Conservation (phyloP, 2,329 filamentous ascomycete species). For the Penicillium fuscoglaucum region DNA sequence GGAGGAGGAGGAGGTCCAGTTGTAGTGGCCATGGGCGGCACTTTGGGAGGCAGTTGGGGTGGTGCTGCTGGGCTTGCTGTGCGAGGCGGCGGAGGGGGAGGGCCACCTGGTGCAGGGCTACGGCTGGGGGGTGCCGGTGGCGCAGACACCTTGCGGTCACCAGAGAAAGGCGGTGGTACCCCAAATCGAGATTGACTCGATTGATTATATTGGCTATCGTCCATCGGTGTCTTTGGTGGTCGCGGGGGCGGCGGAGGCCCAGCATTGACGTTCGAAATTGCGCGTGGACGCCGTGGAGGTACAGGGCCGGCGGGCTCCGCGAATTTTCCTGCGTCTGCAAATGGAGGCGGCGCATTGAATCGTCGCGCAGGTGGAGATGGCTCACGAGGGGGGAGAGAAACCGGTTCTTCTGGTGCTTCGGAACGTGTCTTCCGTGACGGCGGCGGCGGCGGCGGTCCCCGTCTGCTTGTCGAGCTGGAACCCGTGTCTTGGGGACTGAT, state of each 20-base stretch:
- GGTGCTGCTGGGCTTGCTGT: conserved; percentile 44
- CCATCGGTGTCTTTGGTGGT: conserved; percentile 69
- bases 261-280: conserved; percentile 52
- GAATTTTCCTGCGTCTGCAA: conserved; percentile 87
- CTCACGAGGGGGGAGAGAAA: conserved; percentile 64
- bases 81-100: conserved; percentile 65
- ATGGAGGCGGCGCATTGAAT: conserved; percentile 82
- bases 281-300: conserved; percentile 51
- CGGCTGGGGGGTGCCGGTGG: conserved; percentile 76
- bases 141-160: conserved; percentile 60
- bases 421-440: conserved; percentile 49
- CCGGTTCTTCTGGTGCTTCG: conserved; percentile 57
- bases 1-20: conserved; percentile 57
- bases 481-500: conserved; percentile 65
- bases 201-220: conserved; percentile 60
- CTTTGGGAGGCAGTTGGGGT: conserved; percentile 53
- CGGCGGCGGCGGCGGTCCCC: conserved; percentile 62
- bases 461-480: conserved; percentile 49
- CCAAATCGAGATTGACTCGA: conserved; percentile 58
- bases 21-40: conserved; percentile 37
- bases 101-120: conserved; percentile 56
- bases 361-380: conserved; percentile 59
- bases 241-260: conserved; percentile 68
- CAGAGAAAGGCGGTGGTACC: conserved; percentile 77
- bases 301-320: conserved; percentile 57